phyloP scores from a whole-genome alignment of 2,329 filamentous ascomycete genomes.

The Fusarium napiforme region DNA sequence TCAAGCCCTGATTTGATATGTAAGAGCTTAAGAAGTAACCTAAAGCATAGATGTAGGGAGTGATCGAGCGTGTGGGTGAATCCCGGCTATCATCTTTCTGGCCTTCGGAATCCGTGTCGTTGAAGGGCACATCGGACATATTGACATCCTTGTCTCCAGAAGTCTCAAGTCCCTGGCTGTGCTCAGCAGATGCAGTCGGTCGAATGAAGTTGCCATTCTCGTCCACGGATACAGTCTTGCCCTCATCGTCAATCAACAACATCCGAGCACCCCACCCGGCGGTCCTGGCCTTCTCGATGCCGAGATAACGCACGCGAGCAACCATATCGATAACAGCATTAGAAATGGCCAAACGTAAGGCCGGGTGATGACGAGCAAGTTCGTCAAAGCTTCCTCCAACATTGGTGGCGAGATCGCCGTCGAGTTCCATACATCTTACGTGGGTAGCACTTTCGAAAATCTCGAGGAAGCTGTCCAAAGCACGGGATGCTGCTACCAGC shows the following conservation, averaged over 20 bases:
- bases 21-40: constrained; percentile 81
- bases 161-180: constrained; percentile 54
- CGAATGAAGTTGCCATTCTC: constrained; percentile 59
- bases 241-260: constrained; percentile 69
- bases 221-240: constrained; percentile 63
- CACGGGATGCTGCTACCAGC: constrained; percentile 84
- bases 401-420: constrained; percentile 74
- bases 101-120: constrained; percentile 22
- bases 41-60: constrained; percentile 79
- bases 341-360: constrained; percentile 81
- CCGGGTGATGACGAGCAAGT: constrained; percentile 90
- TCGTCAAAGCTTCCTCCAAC: constrained; percentile 93
- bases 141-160: constrained; percentile 66
- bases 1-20: constrained; percentile 78
- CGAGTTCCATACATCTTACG: constrained; percentile 82
- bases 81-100: constrained; percentile 34
- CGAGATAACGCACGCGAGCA: constrained; percentile 79
- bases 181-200: constrained; percentile 44
- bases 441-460: constrained; percentile 96
- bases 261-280: constrained; percentile 83
- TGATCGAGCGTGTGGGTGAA: constrained; percentile 55
- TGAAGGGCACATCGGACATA: constrained; percentile 66
- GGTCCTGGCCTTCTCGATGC: constrained; percentile 73
- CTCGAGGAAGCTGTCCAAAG: constrained; percentile 88
- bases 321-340: constrained; percentile 92